phyloP scores from a whole-genome alignment of 768 basidiomycete genomes.

The Russula dissimulans region DNA sequence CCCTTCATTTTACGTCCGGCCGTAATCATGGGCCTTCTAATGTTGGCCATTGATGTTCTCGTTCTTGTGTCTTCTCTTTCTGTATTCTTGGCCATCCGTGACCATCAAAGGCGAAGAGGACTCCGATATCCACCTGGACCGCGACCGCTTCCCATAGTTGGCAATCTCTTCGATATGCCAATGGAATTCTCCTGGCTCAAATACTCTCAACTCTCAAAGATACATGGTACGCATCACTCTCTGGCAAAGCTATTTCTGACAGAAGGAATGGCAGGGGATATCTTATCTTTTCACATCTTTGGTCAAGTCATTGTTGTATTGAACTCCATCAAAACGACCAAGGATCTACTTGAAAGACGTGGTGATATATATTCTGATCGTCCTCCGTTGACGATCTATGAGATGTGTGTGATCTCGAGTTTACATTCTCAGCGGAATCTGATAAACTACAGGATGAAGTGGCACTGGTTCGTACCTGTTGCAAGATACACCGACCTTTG shows the following conservation, averaged over 20 bases:
- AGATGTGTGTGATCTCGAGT: background rate
- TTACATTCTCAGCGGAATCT: background rate
- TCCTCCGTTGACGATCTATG: background rate
- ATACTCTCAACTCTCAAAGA: background rate
- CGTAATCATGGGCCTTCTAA: background rate
- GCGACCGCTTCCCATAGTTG: background rate
- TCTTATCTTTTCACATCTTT: background rate
- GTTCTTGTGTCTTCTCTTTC: background rate
- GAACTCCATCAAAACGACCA: background rate
- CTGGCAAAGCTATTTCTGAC: background rate
- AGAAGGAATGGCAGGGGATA: background rate
- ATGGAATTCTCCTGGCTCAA: conserved; percentile 1
- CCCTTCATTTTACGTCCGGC: too few species aligned
- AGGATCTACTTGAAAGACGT: conserved; percentile 6
- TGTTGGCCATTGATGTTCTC: background rate
- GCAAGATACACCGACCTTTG: background rate
- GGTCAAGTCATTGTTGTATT: conserved; percentile 1
- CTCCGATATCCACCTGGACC: conserved; percentile 11
- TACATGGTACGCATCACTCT: background rate
- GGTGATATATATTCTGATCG: conserved; percentile 5
- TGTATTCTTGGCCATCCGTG: background rate
- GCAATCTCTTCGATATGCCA: conserved; percentile 8
- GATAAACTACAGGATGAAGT: background rate
- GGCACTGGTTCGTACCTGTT: background rate
- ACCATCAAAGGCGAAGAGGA: background rate